Conservation (phyloP, 129 eudicot genomes). For the Lactuca saligna region DNA sequence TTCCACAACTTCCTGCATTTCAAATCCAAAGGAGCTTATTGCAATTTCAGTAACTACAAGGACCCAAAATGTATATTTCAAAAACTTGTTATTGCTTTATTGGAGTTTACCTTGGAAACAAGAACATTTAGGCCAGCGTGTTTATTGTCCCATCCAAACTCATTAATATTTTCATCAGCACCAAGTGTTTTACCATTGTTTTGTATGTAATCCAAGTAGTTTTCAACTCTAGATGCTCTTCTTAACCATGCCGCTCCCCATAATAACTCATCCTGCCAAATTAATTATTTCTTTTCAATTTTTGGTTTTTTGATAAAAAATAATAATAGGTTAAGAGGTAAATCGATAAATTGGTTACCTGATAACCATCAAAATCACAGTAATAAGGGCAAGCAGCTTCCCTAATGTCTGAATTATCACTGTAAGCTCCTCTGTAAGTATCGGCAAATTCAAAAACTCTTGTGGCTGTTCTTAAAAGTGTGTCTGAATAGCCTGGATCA, state of each 20-base stretch:
- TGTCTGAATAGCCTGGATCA: conserved; percentile 78
- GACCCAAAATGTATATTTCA: neutral
- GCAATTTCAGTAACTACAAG: neutral
- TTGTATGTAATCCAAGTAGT: conserved; percentile 69
- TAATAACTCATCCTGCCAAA: conserved; percentile 79
- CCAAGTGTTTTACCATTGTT: conserved; percentile 87
- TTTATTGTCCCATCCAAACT: conserved; percentile 98
- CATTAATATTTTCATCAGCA: conserved; percentile 81
- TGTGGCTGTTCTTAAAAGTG: conserved; percentile 61
- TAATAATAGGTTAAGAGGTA: neutral
- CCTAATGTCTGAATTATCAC: conserved; percentile 69
- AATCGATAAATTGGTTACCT: conserved; percentile 41
- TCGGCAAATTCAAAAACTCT: conserved; percentile 75
- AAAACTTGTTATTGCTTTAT: neutral
- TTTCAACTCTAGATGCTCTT: conserved; percentile 66
- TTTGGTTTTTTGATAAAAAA: neutral
- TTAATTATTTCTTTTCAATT: neutral
- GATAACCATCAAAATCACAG: conserved; percentile 96
- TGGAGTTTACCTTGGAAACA: conserved; percentile 72
- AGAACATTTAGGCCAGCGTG: conserved; percentile 98
- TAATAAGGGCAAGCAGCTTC: conserved; percentile 87
- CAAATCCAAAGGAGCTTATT: neutral
- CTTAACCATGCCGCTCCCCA: conserved; percentile 99
- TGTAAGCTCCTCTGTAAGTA: conserved; percentile 81
- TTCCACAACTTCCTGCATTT: conserved; percentile 73